Evolutionary conservation across 1,139 yeast species (phyloP).

Genomic region (Taphrina pruni): DNA sequence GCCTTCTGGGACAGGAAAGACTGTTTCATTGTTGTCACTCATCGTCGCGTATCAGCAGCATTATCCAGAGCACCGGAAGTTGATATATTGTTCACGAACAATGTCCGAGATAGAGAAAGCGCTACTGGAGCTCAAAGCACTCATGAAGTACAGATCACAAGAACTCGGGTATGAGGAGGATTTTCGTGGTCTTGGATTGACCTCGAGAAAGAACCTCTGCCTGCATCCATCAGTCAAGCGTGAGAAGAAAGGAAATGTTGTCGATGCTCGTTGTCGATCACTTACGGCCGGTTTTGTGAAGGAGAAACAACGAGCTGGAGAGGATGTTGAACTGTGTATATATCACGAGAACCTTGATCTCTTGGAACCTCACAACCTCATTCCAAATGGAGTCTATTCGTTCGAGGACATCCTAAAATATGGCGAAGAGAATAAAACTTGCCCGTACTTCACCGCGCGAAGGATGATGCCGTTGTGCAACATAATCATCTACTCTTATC

Average conservation of each 20-base stretch:
- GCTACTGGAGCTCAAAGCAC: slow-evolving; percentile 82
- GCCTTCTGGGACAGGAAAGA: slow-evolving; percentile 99
- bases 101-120: slow-evolving; percentile 99
- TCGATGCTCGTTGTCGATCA: slow-evolving; percentile 94
- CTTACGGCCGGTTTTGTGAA: slow-evolving; percentile 90
- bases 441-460: slow-evolving; percentile 97
- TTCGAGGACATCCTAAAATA: slow-evolving; percentile 80
- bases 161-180: slow-evolving; percentile 84
- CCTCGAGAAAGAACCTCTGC: slow-evolving; percentile 92
- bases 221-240: slow-evolving; percentile 85
- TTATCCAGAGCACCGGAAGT: slow-evolving; percentile 92
- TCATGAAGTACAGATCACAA: slow-evolving; percentile 83
- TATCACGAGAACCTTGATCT: slow-evolving; percentile 88
- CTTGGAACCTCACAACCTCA: slow-evolving; percentile 80
- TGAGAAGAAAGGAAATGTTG: slow-evolving; percentile 90
- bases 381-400: slow-evolving; percentile 93
- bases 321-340: slow-evolving; percentile 70
- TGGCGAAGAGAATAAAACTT: slow-evolving; percentile 77
- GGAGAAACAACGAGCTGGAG: slow-evolving; percentile 67
- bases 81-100: slow-evolving; percentile 97
- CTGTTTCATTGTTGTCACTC: slow-evolving; percentile 84
- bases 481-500: slow-evolving; percentile 92
- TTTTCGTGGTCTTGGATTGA: slow-evolving; percentile 89
- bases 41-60: slow-evolving; percentile 89
- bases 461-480: slow-evolving; percentile 97